A percentile compares a stretch with the other conserved stretches of the same genome.
Evolutionary conservation across 495 filamentous ascomycete species (phyloP).

Genomic region (Neurospora sp.): DNA sequence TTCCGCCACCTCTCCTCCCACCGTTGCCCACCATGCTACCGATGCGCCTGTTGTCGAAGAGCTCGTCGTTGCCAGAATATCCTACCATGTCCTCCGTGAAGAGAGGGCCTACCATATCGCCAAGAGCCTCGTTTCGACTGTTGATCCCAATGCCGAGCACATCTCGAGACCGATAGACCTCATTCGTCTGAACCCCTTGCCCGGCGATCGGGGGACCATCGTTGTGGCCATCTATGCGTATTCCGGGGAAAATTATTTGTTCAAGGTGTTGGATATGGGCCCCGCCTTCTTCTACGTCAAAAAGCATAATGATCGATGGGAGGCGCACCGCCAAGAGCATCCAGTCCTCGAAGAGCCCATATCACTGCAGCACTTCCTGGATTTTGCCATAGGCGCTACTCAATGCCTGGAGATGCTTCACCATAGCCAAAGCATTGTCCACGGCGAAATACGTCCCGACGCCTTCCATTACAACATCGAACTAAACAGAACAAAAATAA

Average conservation of each 20-base stretch:
- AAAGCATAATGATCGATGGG: constrained; percentile 38
- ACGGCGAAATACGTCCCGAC: constrained; percentile 80
- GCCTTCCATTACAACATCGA: constrained; percentile 74
- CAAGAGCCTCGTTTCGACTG: constrained; percentile 56
- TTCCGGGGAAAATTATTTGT: constrained; percentile 64
- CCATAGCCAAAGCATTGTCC: constrained; percentile 69
- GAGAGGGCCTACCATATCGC: constrained; percentile 78
- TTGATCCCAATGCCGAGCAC: constrained; percentile 63
- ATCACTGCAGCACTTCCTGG: constrained; percentile 63
- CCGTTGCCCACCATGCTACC: constrained; percentile 13
- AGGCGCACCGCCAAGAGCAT: constrained; percentile 22
- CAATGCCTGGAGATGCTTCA: constrained; percentile 81
- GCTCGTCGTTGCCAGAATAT: constrained; percentile 65
- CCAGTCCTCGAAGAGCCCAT: constrained; percentile 47
- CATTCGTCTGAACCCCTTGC: constrained; percentile 50
- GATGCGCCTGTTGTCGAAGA: constrained; percentile 32
- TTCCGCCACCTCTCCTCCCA: constrained; percentile 24
- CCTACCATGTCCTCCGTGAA: constrained; percentile 65
- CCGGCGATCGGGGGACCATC: constrained; percentile 53
- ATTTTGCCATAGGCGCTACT: constrained; percentile 79
- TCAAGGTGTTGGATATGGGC: constrained; percentile 61
- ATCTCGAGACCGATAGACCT: constrained; percentile 69
- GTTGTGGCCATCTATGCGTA: constrained; percentile 69
- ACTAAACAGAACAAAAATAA: constrained; percentile 59
- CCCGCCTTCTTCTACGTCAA: constrained; percentile 57